A percentile compares a stretch with the other conserved stretches of the same genome.
These are phyloP conservation scores for Chaetomiaceae sp. DNA, from an alignment of 2,329 filamentous ascomycete species.

Conservation along the genomic window DNA sequence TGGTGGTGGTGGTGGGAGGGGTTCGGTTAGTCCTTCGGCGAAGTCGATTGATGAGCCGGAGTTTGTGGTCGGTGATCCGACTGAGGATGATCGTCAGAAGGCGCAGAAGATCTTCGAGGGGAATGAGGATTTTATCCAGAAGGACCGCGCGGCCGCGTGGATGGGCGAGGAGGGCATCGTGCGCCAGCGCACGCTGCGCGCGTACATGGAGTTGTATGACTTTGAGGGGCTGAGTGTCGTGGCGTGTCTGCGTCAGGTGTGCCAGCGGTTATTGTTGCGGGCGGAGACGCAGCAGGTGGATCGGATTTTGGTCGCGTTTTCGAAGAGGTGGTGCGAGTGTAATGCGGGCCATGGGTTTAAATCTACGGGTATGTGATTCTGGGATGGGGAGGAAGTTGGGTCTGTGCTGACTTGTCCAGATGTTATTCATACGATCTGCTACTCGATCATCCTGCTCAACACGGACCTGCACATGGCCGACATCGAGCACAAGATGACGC, in stretches of 20 bases:
- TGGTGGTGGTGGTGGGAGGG: no score
- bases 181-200: constrained; percentile 54
- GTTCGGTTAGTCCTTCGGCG: constrained; percentile 18
- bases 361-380: constrained; percentile 58
- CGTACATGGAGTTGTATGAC: constrained; percentile 91
- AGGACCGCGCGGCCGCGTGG: constrained; percentile 77
- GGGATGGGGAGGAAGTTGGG: background rate
- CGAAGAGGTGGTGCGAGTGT: constrained; percentile 85
- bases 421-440: constrained; percentile 94
- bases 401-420: constrained; percentile 46
- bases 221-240: constrained; percentile 78
- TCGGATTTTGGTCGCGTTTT: constrained; percentile 83
- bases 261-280: constrained; percentile 71
- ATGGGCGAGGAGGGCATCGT: constrained; percentile 69
- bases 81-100: constrained; percentile 66
- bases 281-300: constrained; percentile 97
- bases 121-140: constrained; percentile 71
- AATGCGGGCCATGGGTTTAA: constrained; percentile 94
- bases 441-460: constrained; percentile 90
- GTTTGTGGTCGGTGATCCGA: constrained; percentile 51
- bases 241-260: constrained; percentile 70
- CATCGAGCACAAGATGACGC: constrained; percentile 94
- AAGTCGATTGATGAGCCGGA: constrained; percentile 53
- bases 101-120: constrained; percentile 81
- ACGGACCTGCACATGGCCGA: constrained; percentile 94